Evolutionary conservation across 495 filamentous ascomycete genomes (phyloP), one percentile per base, ranked within the genome.

Genomic region (Oidiodendron maius): DNA sequence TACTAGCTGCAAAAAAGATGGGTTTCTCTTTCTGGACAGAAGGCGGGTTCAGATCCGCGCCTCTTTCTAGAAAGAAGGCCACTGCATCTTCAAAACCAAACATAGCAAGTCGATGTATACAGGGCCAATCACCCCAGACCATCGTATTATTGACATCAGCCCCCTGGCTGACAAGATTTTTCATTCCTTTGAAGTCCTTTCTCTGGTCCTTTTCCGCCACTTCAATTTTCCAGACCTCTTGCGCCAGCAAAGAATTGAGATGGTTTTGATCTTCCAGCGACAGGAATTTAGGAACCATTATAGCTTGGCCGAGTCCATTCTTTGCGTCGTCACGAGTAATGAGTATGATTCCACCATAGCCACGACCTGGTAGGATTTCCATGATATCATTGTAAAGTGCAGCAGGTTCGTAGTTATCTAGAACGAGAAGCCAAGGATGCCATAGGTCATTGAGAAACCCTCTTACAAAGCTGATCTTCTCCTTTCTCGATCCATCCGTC

Each of bases 21-120:
- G 52, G 46, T 23, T 44, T 44, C 40, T 25, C 20, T 15, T 47
- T 40, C 5, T 38, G 39, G 11, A 35, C n/a, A 28, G 3, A 18
- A 5, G 52, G 39, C 3, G 52, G 52, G 20, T 55, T 60, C 25
- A 59, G 59, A 50, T 46, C 20, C 25, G 53, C 53, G 3, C 53
- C 53, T 4, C 24, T 12, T 35, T 51, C 48, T 1, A 56, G 43
- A 22, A 56, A 34, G 23, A 56, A 51, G 2, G 22, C 5, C 10
- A 56, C 25, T 1, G 46, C 32, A n/a, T 46, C 46, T n/a, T 49
- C 45, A 8, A 55, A 34, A 0, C 52, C 52, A 44, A 49, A 45
- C 3, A 55, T 12, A 15, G 52, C 52, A 24, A 23, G 8, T 3
- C 45, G 52, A 42, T 55, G 46, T 2, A 55, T 12, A 39, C 26